A percentile compares a stretch with the other conserved stretches of the same genome.
Conservation (phyloP, 345 rosid species). For the Brassica carinata region DNA sequence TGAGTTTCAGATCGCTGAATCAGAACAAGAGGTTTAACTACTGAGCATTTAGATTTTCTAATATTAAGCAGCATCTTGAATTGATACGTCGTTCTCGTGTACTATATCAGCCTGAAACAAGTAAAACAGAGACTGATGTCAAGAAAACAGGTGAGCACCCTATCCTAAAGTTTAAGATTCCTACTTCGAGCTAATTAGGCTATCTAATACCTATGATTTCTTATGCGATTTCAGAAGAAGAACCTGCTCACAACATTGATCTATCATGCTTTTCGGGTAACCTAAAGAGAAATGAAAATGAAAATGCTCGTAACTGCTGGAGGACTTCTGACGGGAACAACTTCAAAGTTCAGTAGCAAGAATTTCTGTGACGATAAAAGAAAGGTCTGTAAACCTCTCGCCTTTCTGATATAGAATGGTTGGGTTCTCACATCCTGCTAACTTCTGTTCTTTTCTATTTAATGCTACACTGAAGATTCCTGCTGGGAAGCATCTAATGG, state of each 20-base stretch:
- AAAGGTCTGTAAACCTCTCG: slow-evolving; percentile 54
- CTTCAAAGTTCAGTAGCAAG: slow-evolving; percentile 94
- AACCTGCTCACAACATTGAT: slow-evolving; percentile 70
- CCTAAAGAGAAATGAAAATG: slow-evolving; percentile 75
- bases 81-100: slow-evolving; percentile 5
- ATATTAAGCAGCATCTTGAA: slow-evolving; percentile 16
- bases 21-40: slow-evolving; percentile 81
- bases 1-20: slow-evolving; percentile 83
- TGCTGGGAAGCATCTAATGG: slow-evolving; percentile 95
- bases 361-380: slow-evolving; percentile 73
- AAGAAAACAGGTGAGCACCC: slow-evolving; percentile 58
- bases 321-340: slow-evolving; percentile 81
- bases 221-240: slow-evolving; percentile 62
- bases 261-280: slow-evolving; percentile 87
- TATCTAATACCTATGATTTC: slow-evolving; percentile 10
- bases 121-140: slow-evolving; percentile 54
- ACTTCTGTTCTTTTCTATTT: slow-evolving; percentile 19
- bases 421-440: slow-evolving; percentile 7
- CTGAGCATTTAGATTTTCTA: slow-evolving; percentile 9
- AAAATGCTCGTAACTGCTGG: slow-evolving; percentile 93
- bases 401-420: slow-evolving; percentile 3
- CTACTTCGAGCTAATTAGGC: slow-evolving; percentile 5
- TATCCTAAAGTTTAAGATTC: slow-evolving; percentile 9
- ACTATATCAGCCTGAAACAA: slow-evolving; percentile 52
- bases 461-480: slow-evolving; percentile 55